Evolutionary conservation across 176 grass and related monocot species (phyloP).

Genomic region (Chloris gayana): DNA sequence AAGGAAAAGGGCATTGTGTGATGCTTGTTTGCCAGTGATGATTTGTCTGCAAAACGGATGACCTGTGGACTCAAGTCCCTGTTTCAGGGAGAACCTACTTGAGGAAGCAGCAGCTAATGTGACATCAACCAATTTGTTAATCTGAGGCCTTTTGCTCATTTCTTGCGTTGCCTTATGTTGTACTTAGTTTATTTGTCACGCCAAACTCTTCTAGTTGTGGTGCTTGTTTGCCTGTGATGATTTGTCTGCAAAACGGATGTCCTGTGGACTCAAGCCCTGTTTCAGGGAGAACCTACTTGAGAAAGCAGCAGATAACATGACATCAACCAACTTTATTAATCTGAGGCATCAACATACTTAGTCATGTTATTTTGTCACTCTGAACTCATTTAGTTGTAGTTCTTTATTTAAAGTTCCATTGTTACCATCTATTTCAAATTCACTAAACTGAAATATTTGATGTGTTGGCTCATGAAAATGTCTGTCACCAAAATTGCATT

Average conservation of each 20-base stretch:
- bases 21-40: background rate
- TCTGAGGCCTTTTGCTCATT: conserved; percentile 19
- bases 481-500: too few relatives aligned
- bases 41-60: conserved; percentile 63
- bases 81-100: conserved; percentile 64
- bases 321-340: conserved; percentile 23
- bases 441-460: too few relatives aligned
- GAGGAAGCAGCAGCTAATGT: conserved; percentile 37
- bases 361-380: background rate
- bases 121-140: conserved; percentile 25
- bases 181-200: background rate
- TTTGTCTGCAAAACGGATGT: conserved; percentile 62
- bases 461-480: too few relatives aligned
- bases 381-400: background rate
- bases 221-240: conserved; percentile 14
- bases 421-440: too few relatives aligned
- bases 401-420: too few relatives aligned
- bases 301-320: conserved; percentile 39
- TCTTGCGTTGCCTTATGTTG: background rate
- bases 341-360: conserved; percentile 22
- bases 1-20: background rate
- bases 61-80: conserved; percentile 48
- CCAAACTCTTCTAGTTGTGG: background rate
- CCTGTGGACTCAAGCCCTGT: conserved; percentile 51
- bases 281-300: conserved; percentile 62